A percentile compares a stretch with the other conserved stretches of the same genome.
Evolutionary conservation across 805 yeast genomes (phyloP).

Genomic region (Saccharomycopsis babjevae): DNA sequence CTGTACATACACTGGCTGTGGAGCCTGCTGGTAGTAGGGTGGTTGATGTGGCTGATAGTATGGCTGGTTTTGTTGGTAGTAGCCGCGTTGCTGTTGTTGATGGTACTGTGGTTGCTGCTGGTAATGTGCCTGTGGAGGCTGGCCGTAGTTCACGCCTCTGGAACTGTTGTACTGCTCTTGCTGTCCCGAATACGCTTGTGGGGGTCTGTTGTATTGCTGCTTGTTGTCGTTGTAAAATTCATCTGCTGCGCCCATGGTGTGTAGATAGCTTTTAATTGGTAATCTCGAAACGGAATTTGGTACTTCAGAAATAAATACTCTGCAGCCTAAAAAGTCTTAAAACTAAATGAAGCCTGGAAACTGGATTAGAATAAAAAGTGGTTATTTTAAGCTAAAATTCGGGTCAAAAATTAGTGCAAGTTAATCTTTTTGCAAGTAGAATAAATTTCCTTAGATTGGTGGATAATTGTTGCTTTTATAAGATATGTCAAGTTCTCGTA

Average conservation of each 20-base stretch:
- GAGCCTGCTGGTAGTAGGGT: constrained; percentile 1
- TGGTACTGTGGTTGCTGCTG: constrained; percentile 9
- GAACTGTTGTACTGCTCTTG: not conserved
- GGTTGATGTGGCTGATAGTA: not conserved
- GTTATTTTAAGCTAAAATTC: no score
- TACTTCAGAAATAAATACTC: no score
- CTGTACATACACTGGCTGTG: constrained; percentile 13
- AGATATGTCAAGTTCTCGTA: no score
- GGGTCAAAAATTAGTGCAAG: no score
- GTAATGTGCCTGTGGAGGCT: constrained; percentile 4
- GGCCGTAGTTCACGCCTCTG: constrained; percentile 1
- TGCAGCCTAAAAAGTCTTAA: no score
- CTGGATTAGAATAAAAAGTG: no score
- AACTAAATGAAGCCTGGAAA: no score
- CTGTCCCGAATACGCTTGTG: constrained; percentile 7
- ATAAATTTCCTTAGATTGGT: no score
- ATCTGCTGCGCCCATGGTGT: constrained; percentile 1
- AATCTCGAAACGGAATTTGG: no score
- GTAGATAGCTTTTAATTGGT: not conserved
- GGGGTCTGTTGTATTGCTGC: constrained; percentile 6
- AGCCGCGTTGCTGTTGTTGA: constrained; percentile 1
- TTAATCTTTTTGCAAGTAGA: no score
- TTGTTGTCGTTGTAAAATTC: constrained; percentile 10
- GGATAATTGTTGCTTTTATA: no score
- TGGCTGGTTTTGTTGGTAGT: constrained; percentile 1